Evolutionary conservation across 1,284 basidiomycete genomes (phyloP).

Genomic region (Ganoderma sinense): DNA sequence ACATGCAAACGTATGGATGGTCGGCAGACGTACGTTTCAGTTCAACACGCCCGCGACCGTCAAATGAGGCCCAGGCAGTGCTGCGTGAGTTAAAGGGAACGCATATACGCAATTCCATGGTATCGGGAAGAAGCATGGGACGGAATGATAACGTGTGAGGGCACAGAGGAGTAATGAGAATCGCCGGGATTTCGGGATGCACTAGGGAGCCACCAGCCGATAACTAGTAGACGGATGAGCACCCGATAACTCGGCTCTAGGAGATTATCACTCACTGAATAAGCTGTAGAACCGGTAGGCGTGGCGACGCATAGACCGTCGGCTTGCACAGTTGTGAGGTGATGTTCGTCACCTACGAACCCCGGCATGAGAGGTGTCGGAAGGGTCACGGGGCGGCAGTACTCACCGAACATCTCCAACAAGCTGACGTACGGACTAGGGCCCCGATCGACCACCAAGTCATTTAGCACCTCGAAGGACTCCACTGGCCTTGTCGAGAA

Average conservation of each 20-base stretch:
- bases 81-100: slow-evolving; percentile 98
- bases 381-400: background rate
- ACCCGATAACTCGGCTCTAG: slow-evolving; percentile 2
- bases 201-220: slow-evolving; percentile 98
- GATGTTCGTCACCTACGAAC: slow-evolving; percentile 92
- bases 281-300: slow-evolving; percentile 98
- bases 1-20: background rate
- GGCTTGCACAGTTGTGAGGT: slow-evolving; percentile 99
- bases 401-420: slow-evolving; percentile 94
- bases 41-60: slow-evolving; percentile 96
- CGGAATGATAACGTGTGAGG: slow-evolving; percentile 99
- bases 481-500: slow-evolving; percentile 95
- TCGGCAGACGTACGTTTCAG: slow-evolving; percentile 78
- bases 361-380: background rate
- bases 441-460: slow-evolving; percentile 97
- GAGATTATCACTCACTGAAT: slow-evolving; percentile 73
- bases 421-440: slow-evolving; percentile 98
- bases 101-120: slow-evolving; percentile 97
- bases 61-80: slow-evolving; percentile 99
- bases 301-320: slow-evolving; percentile 97
- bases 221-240: slow-evolving; percentile 56
- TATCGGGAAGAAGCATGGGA: slow-evolving; percentile 98
- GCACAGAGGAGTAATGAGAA: slow-evolving; percentile 97
- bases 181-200: slow-evolving; percentile 96
- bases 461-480: slow-evolving; percentile 98